Conservation (phyloP, 192 early-diverging fungal genomes). For the Rhizophagus prolifer region DNA sequence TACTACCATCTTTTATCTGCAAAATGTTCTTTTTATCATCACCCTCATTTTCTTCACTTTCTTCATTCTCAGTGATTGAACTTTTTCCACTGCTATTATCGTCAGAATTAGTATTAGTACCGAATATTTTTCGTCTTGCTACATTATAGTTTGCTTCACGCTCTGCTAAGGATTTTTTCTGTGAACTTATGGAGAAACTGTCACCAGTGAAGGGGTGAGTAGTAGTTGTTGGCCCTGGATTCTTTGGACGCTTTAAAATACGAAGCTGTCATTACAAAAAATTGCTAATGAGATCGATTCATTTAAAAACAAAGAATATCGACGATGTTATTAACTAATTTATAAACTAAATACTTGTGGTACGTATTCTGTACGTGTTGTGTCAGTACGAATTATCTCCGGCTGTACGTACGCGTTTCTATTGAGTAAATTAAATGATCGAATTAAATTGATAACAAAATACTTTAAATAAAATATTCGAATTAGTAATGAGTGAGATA, state of each 20-base stretch:
- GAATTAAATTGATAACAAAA: not conserved
- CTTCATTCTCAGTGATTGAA: not conserved
- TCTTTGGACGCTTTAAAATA: conserved; percentile 25
- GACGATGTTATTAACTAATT: not conserved
- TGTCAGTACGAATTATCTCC: conserved; percentile 9
- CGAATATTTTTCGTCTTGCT: conserved; percentile 29
- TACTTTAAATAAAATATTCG: not conserved
- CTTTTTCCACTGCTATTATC: not conserved
- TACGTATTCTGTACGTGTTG: conserved; percentile 27
- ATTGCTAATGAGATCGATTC: not conserved
- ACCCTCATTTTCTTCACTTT: not conserved
- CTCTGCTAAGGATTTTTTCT: conserved; percentile 8
- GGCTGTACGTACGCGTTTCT: conserved; percentile 22
- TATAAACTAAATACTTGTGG: conserved; percentile 23
- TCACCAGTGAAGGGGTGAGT: not conserved
- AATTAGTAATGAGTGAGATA: not conserved
- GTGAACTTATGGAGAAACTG: not conserved
- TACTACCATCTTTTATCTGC: no score
- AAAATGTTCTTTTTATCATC: not conserved
- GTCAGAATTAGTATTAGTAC: not conserved
- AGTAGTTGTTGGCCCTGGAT: conserved; percentile 2
- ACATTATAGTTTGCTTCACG: conserved; percentile 22
- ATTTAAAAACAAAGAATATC: not conserved
- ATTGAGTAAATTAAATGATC: not conserved
- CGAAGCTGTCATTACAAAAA: conserved; percentile 9